phyloP scores from a whole-genome alignment of 1,284 basidiomycete genomes.

The Heterobasidion annosum region DNA sequence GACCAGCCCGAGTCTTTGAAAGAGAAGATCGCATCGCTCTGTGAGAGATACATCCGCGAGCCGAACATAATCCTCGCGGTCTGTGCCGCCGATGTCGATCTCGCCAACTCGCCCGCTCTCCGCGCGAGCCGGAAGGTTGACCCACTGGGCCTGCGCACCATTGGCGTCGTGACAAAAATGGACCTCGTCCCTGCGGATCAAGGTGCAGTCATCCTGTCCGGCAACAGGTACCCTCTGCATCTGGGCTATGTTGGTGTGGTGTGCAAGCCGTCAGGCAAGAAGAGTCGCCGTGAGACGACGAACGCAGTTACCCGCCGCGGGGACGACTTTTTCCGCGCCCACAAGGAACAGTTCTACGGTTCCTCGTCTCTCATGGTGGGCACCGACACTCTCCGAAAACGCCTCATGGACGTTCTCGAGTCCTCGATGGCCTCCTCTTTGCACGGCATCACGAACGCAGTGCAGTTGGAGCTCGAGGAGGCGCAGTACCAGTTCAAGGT shows the following conservation, averaged over 20 bases:
- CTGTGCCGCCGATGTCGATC: conserved; percentile 96
- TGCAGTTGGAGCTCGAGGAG: conserved; percentile 95
- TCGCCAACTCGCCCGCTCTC: conserved; percentile 95
- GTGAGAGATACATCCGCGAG: conserved; percentile 95
- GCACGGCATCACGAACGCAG: conserved; percentile 93
- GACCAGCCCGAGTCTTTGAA: conserved; percentile 95
- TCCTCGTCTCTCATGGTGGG: conserved; percentile 75
- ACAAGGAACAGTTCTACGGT: conserved; percentile 69
- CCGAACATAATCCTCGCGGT: conserved; percentile 98
- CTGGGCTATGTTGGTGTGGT: conserved; percentile 98
- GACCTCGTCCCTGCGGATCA: conserved; percentile 85
- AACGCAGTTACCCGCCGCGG: conserved; percentile 52
- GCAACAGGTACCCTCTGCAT: conserved; percentile 95
- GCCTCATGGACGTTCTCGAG: conserved; percentile 95
- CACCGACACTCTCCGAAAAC: conserved; percentile 80
- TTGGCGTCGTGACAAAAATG: conserved; percentile 99
- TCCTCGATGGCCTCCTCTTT: conserved; percentile 95
- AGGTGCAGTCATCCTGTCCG: conserved; percentile 76
- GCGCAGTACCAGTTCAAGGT: conserved; percentile 99
- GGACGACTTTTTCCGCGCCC: conserved; percentile 77
- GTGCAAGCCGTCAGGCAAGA: conserved; percentile 61
- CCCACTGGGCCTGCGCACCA: conserved; percentile 89
- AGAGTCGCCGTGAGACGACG: conserved; percentile 31
- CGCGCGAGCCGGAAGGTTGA: conserved; percentile 91
- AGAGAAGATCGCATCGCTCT: conserved; percentile 84